Evolutionary conservation across 176 grass and related monocot species (phyloP), one percentile per base, ranked within the genome.

Genomic region (Melocanna baccifera): DNA sequence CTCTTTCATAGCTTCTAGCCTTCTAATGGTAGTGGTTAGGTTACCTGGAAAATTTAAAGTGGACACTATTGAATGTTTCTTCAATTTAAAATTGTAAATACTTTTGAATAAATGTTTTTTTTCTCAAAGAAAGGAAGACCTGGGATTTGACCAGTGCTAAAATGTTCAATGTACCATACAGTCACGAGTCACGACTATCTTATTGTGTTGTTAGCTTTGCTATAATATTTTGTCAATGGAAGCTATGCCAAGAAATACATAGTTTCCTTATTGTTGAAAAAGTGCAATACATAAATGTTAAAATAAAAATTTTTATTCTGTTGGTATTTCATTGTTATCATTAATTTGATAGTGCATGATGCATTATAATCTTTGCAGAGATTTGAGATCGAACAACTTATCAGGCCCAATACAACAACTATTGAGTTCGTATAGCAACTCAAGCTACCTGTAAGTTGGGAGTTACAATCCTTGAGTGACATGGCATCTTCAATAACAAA

Each of bases 381-480:
- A 89, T 81, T 75, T 89, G 82, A 68, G 69, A 30, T 81, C 69
- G 22, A 89, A 89, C 61, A 69, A 81, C 25, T 61, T 89, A 85
- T 81, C 87, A 75, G 61, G 82, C 29, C 0, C 18, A 69, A 14
- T 89, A 42, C 3, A 5, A 42, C 3, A 5, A 41, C 50, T 2
- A 62, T 41, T 89, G 61, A 28, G 4, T 85, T 22, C 3, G 15
- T 85, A 68, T 57, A 75, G 4, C 14, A 75, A 9, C 14, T 62
- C 23, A 81, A 22, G 2, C 0, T 63, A 25, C 57, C 71, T 81
- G 87, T 89, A 85, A 85, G 87, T 37, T 85, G 9, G 9, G 40
- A 78, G 56, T 72, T 69, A 48, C 4, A 76, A 22, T 71, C 32
- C 19, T 88, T 53, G 57, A 78, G 18, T 70, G 15, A 68, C 57